Evolutionary conservation across 805 yeast genomes (phyloP).

Genomic region (Ogataea sp.): DNA sequence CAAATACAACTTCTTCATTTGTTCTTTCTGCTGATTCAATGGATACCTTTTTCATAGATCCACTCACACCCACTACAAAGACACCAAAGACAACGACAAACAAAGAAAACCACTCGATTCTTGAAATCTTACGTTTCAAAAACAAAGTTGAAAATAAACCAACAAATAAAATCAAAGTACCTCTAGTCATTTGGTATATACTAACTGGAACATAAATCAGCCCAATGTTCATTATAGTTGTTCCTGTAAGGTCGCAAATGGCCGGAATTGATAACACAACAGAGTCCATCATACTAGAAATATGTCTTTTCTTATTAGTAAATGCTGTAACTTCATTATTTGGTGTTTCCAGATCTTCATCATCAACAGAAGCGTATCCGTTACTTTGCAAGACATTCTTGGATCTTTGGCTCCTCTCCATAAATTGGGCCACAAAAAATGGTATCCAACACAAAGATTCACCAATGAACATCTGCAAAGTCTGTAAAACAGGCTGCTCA

Average conservation of each 20-base stretch:
- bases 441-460: constrained; percentile 40
- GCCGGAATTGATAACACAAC: constrained; percentile 51
- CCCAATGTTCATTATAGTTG: constrained; percentile 73
- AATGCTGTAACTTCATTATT: not conserved
- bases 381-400: not conserved
- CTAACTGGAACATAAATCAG: constrained; percentile 69
- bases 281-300: constrained; percentile 17
- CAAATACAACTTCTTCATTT: constrained; percentile 32
- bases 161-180: constrained; percentile 67
- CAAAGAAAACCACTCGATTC: constrained; percentile 62
- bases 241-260: constrained; percentile 61
- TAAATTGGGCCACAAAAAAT: constrained; percentile 6
- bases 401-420: not conserved
- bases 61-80: constrained; percentile 65
- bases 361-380: not conserved
- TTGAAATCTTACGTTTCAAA: constrained; percentile 44
- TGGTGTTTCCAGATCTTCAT: not conserved
- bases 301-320: constrained; percentile 3
- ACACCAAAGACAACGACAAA: constrained; percentile 62
- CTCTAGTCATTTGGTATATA: constrained; percentile 80
- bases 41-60: constrained; percentile 27
- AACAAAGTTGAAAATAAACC: constrained; percentile 63
- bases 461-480: constrained; percentile 76
- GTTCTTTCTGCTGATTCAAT: not conserved
- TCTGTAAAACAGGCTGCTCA: constrained; percentile 74